A percentile compares a stretch with the other conserved stretches of the same genome.
phyloP scores from a whole-genome alignment of 176 grass and related monocot genomes.

The Rhynchospora pubera region DNA sequence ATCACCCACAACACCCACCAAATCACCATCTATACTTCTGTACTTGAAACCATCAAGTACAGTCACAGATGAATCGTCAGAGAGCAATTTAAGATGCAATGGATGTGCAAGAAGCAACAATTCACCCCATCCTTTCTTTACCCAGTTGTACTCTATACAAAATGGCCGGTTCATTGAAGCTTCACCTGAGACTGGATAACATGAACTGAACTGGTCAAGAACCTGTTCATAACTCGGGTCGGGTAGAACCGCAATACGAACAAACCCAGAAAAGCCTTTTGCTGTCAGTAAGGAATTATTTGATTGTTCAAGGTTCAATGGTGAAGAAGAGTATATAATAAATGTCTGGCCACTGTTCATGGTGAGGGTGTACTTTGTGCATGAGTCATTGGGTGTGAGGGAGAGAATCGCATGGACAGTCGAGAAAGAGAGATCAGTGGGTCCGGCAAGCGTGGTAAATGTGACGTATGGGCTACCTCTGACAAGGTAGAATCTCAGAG shows the following conservation, averaged over 20 bases:
- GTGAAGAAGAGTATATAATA: slow-evolving; percentile 65
- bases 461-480: slow-evolving; percentile 81
- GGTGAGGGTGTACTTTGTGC: slow-evolving; percentile 61
- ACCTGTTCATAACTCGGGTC: slow-evolving; percentile 45
- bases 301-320: slow-evolving; percentile 36
- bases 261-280: slow-evolving; percentile 36
- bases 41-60: slow-evolving; percentile 70
- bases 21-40: slow-evolving; percentile 88
- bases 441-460: slow-evolving; percentile 30
- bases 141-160: slow-evolving; percentile 75
- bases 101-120: slow-evolving; percentile 85
- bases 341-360: slow-evolving; percentile 95
- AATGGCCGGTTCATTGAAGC: slow-evolving; percentile 50
- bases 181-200: slow-evolving; percentile 62
- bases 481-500: slow-evolving; percentile 67
- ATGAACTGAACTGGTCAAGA: slow-evolving; percentile 65
- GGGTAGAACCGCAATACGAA: slow-evolving; percentile 60
- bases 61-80: slow-evolving; percentile 19
- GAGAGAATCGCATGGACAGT: slow-evolving; percentile 74
- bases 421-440: slow-evolving; percentile 48
- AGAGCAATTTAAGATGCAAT: slow-evolving; percentile 70
- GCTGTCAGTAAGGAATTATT: slow-evolving; percentile 43
- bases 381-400: slow-evolving; percentile 25
- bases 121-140: slow-evolving; percentile 57
- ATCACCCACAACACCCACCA: slow-evolving; percentile 77